Percentiles rank a stretch among this genome's conserved stretches.
Evolutionary conservation across 192 early-diverging fungal genomes (phyloP).

Genomic region (Backusella morwellensis): DNA sequence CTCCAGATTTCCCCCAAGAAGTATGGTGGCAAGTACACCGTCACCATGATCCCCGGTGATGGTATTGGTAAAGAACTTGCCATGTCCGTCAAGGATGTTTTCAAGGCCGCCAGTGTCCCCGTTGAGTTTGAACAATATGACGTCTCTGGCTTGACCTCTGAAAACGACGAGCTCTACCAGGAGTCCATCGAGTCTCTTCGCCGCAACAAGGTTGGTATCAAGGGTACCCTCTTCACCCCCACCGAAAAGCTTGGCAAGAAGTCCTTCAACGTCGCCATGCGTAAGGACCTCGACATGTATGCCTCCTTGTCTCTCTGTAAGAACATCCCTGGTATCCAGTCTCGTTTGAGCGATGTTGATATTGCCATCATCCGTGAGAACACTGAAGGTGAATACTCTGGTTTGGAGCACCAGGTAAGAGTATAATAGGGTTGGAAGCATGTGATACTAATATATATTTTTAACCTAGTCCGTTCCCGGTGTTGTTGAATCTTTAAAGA

Average conservation of each 20-base stretch:
- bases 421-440: not conserved
- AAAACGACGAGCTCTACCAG: constrained; percentile 80
- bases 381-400: constrained; percentile 99
- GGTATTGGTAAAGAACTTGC: constrained; percentile 96
- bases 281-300: constrained; percentile 98
- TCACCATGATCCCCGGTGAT: constrained; percentile 98
- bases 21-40: constrained; percentile 94
- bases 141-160: constrained; percentile 86
- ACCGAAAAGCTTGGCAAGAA: constrained; percentile 70
- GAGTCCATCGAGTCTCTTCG: constrained; percentile 88
- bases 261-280: constrained; percentile 95
- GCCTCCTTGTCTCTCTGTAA: constrained; percentile 91
- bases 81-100: constrained; percentile 88
- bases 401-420: constrained; percentile 88
- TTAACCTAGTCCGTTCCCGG: constrained; percentile 82
- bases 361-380: constrained; percentile 99
- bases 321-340: constrained; percentile 84
- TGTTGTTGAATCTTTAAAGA: constrained; percentile 98
- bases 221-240: constrained; percentile 93
- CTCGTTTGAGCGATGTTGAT: constrained; percentile 92
- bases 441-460: not conserved
- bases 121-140: constrained; percentile 98
- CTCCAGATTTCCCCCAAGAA: constrained; percentile 47
- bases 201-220: constrained; percentile 96
- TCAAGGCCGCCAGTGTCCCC: constrained; percentile 90